A percentile compares a stretch with the other conserved stretches of the same genome.
Evolutionary conservation across 2,329 filamentous ascomycete genomes (phyloP).

Genomic region (Penicillium sp.): DNA sequence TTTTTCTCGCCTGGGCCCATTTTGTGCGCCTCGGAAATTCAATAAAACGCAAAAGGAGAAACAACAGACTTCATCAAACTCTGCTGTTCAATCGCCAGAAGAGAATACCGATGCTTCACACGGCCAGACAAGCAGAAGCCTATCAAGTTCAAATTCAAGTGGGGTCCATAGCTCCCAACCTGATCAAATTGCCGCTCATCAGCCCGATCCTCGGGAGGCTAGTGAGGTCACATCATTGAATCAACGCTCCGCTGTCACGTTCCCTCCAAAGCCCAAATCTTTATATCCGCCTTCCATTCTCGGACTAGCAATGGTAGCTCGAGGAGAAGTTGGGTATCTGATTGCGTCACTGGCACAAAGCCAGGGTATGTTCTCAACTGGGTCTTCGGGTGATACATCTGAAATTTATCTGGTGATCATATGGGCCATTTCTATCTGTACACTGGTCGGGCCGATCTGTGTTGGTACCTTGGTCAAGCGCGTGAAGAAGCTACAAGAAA

Average conservation of each 20-base stretch:
- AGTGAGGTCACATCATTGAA: background rate
- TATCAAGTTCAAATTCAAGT: background rate
- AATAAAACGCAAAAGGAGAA: constrained; percentile 1
- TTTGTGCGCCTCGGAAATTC: constrained; percentile 2
- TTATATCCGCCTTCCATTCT: constrained; percentile 70
- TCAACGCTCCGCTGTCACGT: background rate
- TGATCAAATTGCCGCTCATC: background rate
- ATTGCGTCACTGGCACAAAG: constrained; percentile 71
- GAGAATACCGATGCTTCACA: too few species aligned
- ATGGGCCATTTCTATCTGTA: constrained; percentile 63
- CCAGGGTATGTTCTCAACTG: constrained; percentile 49
- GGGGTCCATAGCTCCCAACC: background rate
- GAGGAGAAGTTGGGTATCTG: constrained; percentile 80
- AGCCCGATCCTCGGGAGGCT: too few species aligned
- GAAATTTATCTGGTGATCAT: constrained; percentile 59
- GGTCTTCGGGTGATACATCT: constrained; percentile 31
- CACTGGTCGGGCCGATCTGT: constrained; percentile 58
- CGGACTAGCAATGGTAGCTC: constrained; percentile 71
- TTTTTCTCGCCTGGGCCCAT: constrained; percentile 6
- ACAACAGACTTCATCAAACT: background rate
- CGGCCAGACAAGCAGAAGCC: background rate
- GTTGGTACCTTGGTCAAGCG: constrained; percentile 56
- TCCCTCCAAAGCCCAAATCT: constrained; percentile 58
- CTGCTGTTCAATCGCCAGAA: background rate
- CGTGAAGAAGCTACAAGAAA: constrained; percentile 47